Evolutionary conservation across 129 eudicot species (phyloP).

Genomic region (Artemisia argyi): DNA sequence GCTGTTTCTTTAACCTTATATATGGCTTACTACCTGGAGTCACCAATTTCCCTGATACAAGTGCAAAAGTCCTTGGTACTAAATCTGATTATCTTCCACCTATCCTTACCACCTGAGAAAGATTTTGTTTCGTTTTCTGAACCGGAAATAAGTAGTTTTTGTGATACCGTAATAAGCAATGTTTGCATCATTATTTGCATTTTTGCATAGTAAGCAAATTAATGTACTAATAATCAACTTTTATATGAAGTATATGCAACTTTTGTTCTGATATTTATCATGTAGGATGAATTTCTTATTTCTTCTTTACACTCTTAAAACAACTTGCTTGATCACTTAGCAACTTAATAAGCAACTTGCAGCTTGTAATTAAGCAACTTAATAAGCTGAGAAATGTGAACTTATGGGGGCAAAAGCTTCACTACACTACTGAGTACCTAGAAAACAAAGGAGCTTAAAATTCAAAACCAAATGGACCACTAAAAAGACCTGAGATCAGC

Average conservation of each 20-base stretch:
- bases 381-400: too few relatives aligned
- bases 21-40: conserved; percentile 56
- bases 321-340: too few relatives aligned
- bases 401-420: too few relatives aligned
- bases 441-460: too few relatives aligned
- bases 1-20: too few relatives aligned
- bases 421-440: too few relatives aligned
- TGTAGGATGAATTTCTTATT: not conserved
- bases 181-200: conserved; percentile 7
- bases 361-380: too few relatives aligned
- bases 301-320: not conserved
- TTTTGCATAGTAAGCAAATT: conserved; percentile 8
- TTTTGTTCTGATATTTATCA: not conserved
- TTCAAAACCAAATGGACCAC: too few relatives aligned
- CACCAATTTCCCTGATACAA: conserved; percentile 77
- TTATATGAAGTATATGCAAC: conserved; percentile 1
- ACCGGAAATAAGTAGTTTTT: not conserved
- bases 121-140: not conserved
- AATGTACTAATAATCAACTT: conserved; percentile 12
- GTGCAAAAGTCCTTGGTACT: conserved; percentile 63
- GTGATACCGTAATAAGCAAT: conserved; percentile 28
- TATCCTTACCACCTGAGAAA: conserved; percentile 59
- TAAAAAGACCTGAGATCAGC: too few relatives aligned
- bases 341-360: too few relatives aligned
- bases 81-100: conserved; percentile 77